phyloP scores from a whole-genome alignment of 2,329 filamentous ascomycete genomes.

The Ramularia collo-cygni region DNA sequence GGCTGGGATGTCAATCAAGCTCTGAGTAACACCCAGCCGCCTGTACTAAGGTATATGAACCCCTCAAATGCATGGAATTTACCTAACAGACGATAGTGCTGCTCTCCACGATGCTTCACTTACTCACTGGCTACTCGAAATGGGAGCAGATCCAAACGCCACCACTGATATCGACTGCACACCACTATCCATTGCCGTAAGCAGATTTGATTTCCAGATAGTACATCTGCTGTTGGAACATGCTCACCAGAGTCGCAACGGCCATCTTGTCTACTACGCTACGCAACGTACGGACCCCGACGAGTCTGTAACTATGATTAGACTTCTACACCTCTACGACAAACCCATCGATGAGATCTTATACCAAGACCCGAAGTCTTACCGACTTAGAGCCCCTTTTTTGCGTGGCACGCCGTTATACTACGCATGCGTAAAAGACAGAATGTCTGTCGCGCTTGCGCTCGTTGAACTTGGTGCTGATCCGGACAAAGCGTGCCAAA shows the following conservation, averaged over 20 bases:
- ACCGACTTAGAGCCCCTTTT: constrained; percentile 7
- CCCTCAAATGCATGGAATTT: background rate
- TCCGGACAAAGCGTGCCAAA: constrained; percentile 6
- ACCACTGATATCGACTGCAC: constrained; percentile 6
- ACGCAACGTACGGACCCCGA: constrained; percentile 2
- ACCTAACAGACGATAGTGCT: constrained; percentile 3
- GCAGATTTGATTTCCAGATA: background rate
- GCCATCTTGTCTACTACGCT: constrained; percentile 6
- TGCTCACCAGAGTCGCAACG: constrained; percentile 7
- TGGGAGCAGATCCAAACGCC: constrained; percentile 8
- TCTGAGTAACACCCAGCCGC: constrained; percentile 7
- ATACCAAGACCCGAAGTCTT: constrained; percentile 4
- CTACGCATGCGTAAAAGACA: constrained; percentile 5
- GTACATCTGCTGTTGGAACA: constrained; percentile 3
- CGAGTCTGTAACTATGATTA: constrained; percentile 2
- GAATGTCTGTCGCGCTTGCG: constrained; percentile 2
- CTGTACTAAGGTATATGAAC: constrained; percentile 6
- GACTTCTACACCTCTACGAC: constrained; percentile 1
- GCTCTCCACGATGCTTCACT: constrained; percentile 7
- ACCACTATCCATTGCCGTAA: constrained; percentile 6
- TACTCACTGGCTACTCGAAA: constrained; percentile 2
- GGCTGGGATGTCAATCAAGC: constrained; percentile 6
- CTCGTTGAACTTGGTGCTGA: constrained; percentile 7
- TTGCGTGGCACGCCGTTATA: constrained; percentile 6
- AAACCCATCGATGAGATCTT: constrained; percentile 9